Evolutionary conservation across 768 basidiomycete genomes (phyloP).

Genomic region (Auricularia auricula-judae): DNA sequence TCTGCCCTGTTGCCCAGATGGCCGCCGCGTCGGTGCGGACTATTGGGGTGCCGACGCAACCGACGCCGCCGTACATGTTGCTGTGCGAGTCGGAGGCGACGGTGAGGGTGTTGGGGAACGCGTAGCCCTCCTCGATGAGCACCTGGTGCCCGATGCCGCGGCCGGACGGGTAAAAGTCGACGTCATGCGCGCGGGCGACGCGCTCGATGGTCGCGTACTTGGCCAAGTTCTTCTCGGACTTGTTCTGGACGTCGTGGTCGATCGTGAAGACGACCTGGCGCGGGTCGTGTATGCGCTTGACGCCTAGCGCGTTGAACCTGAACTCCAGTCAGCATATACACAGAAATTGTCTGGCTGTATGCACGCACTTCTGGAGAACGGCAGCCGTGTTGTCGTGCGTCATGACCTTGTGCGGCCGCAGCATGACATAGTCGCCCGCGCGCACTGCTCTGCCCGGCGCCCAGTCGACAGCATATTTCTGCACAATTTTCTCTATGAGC

Average conservation of each 20-base stretch:
- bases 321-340: background rate
- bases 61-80: conserved; percentile 99
- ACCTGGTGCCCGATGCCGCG: conserved; percentile 97
- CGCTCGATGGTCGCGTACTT: conserved; percentile 90
- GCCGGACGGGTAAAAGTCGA: conserved; percentile 97
- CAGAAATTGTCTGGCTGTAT: background rate
- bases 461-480: conserved; percentile 89
- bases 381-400: conserved; percentile 98
- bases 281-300: conserved; percentile 69
- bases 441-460: conserved; percentile 68
- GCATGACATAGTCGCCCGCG: conserved; percentile 99
- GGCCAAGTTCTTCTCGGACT: conserved; percentile 73
- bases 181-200: conserved; percentile 71
- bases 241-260: conserved; percentile 98
- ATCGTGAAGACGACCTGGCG: conserved; percentile 89
- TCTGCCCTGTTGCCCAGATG: conserved; percentile 95
- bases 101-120: conserved; percentile 89
- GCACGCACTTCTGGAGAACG: conserved; percentile 85
- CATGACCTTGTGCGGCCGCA: conserved; percentile 96
- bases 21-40: conserved; percentile 92
- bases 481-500: conserved; percentile 93
- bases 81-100: conserved; percentile 95
- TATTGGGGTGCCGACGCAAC: conserved; percentile 93
- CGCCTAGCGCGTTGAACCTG: conserved; percentile 93
- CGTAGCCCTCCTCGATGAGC: conserved; percentile 96